Percentiles rank a stretch among this genome's conserved stretches.
These are phyloP conservation scores for Trichoderma gamsii DNA, from an alignment of 495 filamentous ascomycete species.

Conservation along the genomic window DNA sequence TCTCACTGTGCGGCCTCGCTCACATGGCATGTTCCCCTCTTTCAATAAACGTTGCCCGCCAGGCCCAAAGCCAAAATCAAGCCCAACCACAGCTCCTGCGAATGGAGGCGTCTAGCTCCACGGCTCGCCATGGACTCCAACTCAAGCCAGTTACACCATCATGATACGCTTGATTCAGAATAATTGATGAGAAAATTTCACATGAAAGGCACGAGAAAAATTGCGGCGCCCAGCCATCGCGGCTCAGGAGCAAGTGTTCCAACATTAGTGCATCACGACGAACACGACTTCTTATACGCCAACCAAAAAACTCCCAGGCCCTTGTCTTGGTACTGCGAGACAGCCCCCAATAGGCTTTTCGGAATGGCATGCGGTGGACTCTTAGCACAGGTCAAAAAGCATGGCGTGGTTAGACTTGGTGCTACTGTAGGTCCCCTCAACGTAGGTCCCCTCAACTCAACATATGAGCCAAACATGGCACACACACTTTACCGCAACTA, in stretches of 20 bases:
- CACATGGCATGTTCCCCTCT: background rate
- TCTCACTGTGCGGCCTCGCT: background rate
- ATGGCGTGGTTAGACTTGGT: background rate
- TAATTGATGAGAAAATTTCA: too few relatives aligned
- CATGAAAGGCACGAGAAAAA: too few relatives aligned
- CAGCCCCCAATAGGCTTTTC: background rate
- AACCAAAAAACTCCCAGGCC: too few relatives aligned
- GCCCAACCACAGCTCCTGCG: background rate
- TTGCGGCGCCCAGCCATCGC: too few relatives aligned
- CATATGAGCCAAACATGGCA: background rate
- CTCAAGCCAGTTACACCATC: conserved; percentile 12
- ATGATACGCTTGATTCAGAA: background rate
- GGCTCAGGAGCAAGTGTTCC: too few relatives aligned
- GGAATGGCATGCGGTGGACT: background rate
- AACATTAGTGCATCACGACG: too few relatives aligned
- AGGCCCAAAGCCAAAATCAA: background rate
- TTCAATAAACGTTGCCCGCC: background rate
- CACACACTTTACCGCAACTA: background rate
- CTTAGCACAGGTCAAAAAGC: background rate
- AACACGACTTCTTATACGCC: too few relatives aligned
- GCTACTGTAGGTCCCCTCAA: background rate
- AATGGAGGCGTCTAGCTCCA: conserved; percentile 8
- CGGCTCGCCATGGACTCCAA: background rate
- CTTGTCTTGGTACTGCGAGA: too few relatives aligned
- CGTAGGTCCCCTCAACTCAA: background rate